Conservation (phyloP, 768 basidiomycete genomes). For the Leccinum boreale region DNA sequence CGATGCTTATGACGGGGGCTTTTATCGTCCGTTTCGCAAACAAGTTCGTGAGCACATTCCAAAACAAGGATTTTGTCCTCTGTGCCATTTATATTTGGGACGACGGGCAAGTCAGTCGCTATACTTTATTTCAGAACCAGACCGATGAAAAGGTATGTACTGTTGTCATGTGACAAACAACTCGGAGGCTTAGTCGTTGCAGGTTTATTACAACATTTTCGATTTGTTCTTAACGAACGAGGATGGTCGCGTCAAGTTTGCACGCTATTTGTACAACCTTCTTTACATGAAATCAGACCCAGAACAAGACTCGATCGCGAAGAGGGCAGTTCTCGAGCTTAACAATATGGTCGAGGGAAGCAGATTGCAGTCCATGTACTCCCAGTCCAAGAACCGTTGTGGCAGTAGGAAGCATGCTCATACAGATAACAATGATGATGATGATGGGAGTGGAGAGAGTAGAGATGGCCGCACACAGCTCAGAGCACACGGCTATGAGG, state of each 20-base stretch:
- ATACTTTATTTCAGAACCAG: not conserved
- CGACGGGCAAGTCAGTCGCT: not conserved
- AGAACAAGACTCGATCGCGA: not conserved
- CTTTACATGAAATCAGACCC: not conserved
- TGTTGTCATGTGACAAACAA: not conserved
- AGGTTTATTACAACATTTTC: not conserved
- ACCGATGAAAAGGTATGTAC: not conserved
- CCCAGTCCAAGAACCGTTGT: not conserved
- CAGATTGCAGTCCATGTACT: not conserved
- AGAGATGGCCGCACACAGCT: not conserved
- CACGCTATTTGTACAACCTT: not conserved
- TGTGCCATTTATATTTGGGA: not conserved
- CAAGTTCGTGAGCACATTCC: not conserved
- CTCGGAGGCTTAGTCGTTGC: not conserved
- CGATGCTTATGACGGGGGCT: too few relatives aligned
- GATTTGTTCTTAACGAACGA: not conserved
- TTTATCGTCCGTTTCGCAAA: not conserved
- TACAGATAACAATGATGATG: too few relatives aligned
- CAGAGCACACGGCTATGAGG: not conserved
- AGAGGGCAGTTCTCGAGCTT: not conserved
- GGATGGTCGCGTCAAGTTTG: not conserved
- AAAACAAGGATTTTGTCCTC: not conserved
- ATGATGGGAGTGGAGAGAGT: too few relatives aligned
- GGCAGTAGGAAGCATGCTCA: too few relatives aligned
- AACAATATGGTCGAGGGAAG: not conserved